Percentiles rank a stretch among this genome's conserved stretches.
Conservation (phyloP, 140 eudicot genomes). For the Erigeron philadelphicus region DNA sequence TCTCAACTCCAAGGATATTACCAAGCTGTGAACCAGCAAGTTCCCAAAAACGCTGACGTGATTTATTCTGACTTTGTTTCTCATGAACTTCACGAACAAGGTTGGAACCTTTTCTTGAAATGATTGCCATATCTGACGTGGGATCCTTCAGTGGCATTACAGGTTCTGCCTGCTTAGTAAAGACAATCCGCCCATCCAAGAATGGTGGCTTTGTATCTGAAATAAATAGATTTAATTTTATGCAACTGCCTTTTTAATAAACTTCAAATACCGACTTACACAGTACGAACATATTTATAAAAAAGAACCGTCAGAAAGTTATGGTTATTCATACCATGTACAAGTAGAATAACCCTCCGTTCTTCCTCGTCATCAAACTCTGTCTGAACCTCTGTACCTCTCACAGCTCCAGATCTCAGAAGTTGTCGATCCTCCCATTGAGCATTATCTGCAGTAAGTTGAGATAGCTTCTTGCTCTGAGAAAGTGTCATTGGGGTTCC, state of each 20-base stretch:
- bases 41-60: slow-evolving; percentile 98
- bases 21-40: slow-evolving; percentile 98
- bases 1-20: slow-evolving; percentile 90
- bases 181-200: slow-evolving; percentile 91
- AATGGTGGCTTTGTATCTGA: slow-evolving; percentile 96
- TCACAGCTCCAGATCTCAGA: slow-evolving; percentile 90
- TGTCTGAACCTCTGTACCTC: slow-evolving; percentile 94
- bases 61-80: slow-evolving; percentile 85
- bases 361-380: slow-evolving; percentile 95
- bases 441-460: slow-evolving; percentile 91
- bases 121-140: slow-evolving; percentile 97
- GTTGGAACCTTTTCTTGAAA: slow-evolving; percentile 86
- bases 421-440: slow-evolving; percentile 99
- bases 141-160: slow-evolving; percentile 92
- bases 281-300: no score
- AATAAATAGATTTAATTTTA: background rate
- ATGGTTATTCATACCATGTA: slow-evolving; percentile 54
- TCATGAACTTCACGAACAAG: slow-evolving; percentile 88
- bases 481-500: slow-evolving; percentile 91
- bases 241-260: no score
- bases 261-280: no score
- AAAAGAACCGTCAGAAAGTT: background rate
- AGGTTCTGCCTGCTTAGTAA: slow-evolving; percentile 94
- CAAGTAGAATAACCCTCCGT: slow-evolving; percentile 81
- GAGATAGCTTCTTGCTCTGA: slow-evolving; percentile 89